Evolutionary conservation across 1,284 basidiomycete species (phyloP).

Genomic region (Neolentinus lepideus): DNA sequence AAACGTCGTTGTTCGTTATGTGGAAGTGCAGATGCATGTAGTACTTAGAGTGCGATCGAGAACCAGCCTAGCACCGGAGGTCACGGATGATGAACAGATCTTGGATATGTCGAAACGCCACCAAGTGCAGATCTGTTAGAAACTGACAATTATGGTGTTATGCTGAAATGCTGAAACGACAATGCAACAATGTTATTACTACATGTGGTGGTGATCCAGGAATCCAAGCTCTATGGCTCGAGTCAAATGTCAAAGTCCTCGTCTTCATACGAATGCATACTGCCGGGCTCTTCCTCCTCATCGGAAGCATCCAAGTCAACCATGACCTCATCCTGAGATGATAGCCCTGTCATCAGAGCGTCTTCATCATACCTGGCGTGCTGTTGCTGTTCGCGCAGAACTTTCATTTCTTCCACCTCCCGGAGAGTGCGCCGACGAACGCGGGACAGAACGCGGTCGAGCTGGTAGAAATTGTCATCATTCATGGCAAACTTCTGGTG

Average conservation of each 20-base stretch:
- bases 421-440: constrained; percentile 43
- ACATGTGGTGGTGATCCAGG: background rate
- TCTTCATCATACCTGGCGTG: background rate
- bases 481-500: constrained; percentile 87
- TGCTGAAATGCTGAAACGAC: background rate
- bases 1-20: background rate
- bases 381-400: background rate
- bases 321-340: background rate
- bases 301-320: background rate
- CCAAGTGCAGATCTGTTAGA: too few relatives aligned
- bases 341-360: background rate
- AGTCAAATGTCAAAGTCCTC: background rate
- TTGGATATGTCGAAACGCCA: too few relatives aligned
- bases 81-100: too few relatives aligned
- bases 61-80: too few relatives aligned
- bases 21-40: too few relatives aligned
- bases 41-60: too few relatives aligned
- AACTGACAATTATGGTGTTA: background rate
- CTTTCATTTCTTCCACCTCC: background rate
- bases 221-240: background rate
- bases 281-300: background rate
- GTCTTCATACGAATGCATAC: background rate
- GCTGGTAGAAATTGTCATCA: constrained; percentile 72
- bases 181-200: background rate
- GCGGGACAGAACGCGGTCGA: constrained; percentile 75